phyloP scores from a whole-genome alignment of 1,284 basidiomycete species.

The Naganishia liquefaciens region DNA sequence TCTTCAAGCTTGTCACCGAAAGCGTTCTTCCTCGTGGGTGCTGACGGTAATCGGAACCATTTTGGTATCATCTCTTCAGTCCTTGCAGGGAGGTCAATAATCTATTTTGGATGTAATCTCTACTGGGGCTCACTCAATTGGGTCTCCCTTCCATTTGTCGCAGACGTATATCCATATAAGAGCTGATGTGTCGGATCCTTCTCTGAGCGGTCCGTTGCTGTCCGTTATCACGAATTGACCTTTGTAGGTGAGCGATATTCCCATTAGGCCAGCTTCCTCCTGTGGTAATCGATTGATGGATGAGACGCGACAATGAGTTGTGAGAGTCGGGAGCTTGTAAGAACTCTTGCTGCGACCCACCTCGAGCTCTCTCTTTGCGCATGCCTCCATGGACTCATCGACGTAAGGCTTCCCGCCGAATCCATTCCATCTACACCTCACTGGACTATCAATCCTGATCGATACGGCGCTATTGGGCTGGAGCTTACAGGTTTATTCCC shows the following conservation, averaged over 20 bases:
- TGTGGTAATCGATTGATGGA: neutral
- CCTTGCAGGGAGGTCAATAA: neutral
- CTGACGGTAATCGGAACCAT: constrained; percentile 14
- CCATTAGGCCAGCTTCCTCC: constrained; percentile 14
- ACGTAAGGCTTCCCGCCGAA: constrained; percentile 19
- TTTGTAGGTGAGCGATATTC: constrained; percentile 10
- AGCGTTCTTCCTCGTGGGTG: neutral
- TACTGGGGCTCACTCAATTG: neutral
- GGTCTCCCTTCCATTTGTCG: constrained; percentile 6
- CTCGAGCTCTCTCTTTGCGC: constrained; percentile 14
- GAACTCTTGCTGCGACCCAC: neutral
- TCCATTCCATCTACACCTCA: constrained; percentile 16
- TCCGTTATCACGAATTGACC: constrained; percentile 20
- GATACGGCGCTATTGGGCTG: too few relatives aligned
- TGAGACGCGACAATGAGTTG: neutral
- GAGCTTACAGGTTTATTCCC: constrained; percentile 10
- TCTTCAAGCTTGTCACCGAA: neutral
- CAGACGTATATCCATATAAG: constrained; percentile 12
- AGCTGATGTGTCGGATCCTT: constrained; percentile 12
- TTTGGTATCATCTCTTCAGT: constrained; percentile 19
- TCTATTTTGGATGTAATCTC: neutral
- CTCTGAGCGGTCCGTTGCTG: neutral
- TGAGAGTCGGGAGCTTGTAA: neutral
- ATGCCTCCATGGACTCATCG: constrained; percentile 2
- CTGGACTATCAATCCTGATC: too few relatives aligned